A percentile compares a stretch with the other conserved stretches of the same genome.
phyloP scores from a whole-genome alignment of 1,284 basidiomycete genomes.

The Veloporphyrellus conicus region DNA sequence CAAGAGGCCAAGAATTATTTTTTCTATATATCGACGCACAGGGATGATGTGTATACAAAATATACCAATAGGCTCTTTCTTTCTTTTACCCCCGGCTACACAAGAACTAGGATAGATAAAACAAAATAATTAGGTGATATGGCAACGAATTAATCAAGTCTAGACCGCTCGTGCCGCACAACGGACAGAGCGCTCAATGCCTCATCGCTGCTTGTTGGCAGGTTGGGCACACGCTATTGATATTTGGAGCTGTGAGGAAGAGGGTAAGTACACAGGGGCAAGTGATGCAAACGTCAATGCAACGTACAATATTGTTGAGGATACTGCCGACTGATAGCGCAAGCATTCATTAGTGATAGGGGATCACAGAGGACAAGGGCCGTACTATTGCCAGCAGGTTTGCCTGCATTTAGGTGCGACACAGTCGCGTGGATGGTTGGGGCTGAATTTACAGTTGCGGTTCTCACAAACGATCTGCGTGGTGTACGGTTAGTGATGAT shows the following conservation, averaged over 20 bases:
- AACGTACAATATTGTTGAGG: conserved; percentile 46
- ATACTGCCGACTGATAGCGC: conserved; percentile 34
- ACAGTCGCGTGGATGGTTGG: conserved; percentile 43
- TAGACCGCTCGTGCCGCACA: conserved; percentile 6
- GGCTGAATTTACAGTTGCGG: conserved; percentile 45
- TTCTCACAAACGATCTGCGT: conserved; percentile 40
- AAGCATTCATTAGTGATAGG: conserved; percentile 15
- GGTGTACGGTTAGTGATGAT: conserved; percentile 21
- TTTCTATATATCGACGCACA: conserved; percentile 7
- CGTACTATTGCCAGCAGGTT: conserved; percentile 49
- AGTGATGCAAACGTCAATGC: not conserved
- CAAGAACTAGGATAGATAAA: conserved; percentile 25
- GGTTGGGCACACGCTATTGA: conserved; percentile 37
- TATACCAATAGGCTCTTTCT: conserved; percentile 1
- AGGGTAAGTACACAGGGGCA: not conserved
- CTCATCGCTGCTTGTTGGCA: conserved; percentile 35
- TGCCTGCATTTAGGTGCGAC: conserved; percentile 37
- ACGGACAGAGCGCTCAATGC: conserved; percentile 18
- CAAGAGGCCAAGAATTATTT: conserved; percentile 13
- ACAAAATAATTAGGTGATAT: conserved; percentile 23
- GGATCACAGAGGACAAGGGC: conserved; percentile 5
- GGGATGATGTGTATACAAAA: conserved; percentile 18
- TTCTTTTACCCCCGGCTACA: conserved; percentile 26
- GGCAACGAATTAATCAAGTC: conserved; percentile 10
- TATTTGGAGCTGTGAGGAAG: conserved; percentile 35